Evolutionary conservation across 2,329 filamentous ascomycete genomes (phyloP).

Genomic region (Leptodontidium sp.): DNA sequence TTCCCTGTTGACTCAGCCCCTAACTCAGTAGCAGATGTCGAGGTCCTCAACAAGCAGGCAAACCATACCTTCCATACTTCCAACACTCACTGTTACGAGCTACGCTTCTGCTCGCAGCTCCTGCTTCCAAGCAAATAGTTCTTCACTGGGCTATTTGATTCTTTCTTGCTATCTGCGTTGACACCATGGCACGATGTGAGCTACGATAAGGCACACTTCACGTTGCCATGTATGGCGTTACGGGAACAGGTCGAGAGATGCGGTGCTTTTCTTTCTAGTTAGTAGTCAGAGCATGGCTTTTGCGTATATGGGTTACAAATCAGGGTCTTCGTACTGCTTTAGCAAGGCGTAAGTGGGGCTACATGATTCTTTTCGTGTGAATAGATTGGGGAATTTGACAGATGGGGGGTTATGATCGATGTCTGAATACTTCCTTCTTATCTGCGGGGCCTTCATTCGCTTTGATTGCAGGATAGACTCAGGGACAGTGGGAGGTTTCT

Average conservation of each 20-base stretch:
- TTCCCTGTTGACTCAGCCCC: not conserved
- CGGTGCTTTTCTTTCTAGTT: not conserved
- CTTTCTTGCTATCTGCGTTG: not conserved
- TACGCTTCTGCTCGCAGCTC: slow-evolving; percentile 54
- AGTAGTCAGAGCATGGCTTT: not conserved
- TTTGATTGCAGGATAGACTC: too few relatives aligned
- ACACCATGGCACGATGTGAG: not conserved
- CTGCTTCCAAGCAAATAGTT: slow-evolving; percentile 26
- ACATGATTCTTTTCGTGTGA: too few relatives aligned
- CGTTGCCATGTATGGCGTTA: not conserved
- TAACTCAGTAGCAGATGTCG: slow-evolving; percentile 38
- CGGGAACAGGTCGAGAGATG: not conserved
- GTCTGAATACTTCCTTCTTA: too few relatives aligned
- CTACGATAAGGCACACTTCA: not conserved
- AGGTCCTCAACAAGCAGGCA: slow-evolving; percentile 45
- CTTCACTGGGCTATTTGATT: not conserved
- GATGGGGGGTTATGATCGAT: too few relatives aligned
- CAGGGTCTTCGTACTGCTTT: too few relatives aligned
- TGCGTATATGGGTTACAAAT: not conserved
- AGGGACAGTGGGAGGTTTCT: too few relatives aligned
- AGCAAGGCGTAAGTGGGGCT: too few relatives aligned
- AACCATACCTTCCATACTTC: slow-evolving; percentile 42
- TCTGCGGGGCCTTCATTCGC: too few relatives aligned
- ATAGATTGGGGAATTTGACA: too few relatives aligned
- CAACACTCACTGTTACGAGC: slow-evolving; percentile 59